A percentile compares a stretch with the other conserved stretches of the same genome.
These are phyloP conservation scores for Syzygium aromaticum DNA, from an alignment of 345 rosid genomes.

Conservation along the genomic window DNA sequence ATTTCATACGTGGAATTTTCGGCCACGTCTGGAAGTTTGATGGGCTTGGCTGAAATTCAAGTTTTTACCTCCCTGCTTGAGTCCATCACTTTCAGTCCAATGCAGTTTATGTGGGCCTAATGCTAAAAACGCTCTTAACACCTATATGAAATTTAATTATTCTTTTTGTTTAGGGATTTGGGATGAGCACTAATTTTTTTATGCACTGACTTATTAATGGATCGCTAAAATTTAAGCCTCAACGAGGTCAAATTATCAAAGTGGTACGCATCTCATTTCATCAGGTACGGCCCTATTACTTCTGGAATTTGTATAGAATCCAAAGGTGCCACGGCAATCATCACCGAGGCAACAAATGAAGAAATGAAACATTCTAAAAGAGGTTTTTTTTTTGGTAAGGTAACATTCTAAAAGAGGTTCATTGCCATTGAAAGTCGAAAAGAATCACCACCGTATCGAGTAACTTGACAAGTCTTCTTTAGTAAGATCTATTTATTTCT, in stretches of 20 bases:
- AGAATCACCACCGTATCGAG: not conserved
- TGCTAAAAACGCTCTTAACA: not conserved
- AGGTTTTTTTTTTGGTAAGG: too few species aligned
- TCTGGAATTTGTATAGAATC: not conserved
- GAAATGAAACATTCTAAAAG: not conserved
- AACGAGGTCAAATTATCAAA: too few species aligned
- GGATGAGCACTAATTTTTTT: not conserved
- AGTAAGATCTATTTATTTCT: not conserved
- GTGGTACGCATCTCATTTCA: not conserved
- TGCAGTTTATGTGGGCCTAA: not conserved
- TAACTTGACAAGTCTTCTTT: not conserved
- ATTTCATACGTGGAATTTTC: not conserved
- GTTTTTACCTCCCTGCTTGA: not conserved
- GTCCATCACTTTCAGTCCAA: not conserved
- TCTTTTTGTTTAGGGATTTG: too few species aligned
- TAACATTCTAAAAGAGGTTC: not conserved
- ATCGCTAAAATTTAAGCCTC: accelerated
- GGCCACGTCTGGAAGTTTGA: not conserved
- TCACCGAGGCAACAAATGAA: not conserved
- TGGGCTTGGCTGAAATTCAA: not conserved
- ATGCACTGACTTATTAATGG: not conserved
- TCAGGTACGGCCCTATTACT: not conserved
- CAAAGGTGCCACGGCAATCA: too few species aligned
- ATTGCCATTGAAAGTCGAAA: not conserved
- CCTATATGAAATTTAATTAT: too few species aligned